Evolutionary conservation across 148 eudicot species (phyloP).

Genomic region (Gaultheria prostrata): DNA sequence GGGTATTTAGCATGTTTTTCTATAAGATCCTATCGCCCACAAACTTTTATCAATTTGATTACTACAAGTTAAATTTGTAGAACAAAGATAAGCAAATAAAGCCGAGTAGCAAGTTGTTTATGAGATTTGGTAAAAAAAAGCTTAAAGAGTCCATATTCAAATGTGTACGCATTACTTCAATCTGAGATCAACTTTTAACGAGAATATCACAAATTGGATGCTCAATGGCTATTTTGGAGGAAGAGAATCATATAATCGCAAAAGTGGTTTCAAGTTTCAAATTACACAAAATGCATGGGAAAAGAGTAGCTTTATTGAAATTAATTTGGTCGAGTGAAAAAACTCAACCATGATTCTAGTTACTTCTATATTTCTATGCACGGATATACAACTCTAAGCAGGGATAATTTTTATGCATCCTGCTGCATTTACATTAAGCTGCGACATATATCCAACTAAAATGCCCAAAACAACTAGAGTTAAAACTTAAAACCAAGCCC

Average conservation of each 20-base stretch:
- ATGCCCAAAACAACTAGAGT: neutral
- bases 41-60: neutral
- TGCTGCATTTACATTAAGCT: neutral
- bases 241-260: neutral
- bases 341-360: neutral
- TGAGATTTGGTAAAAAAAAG: neutral
- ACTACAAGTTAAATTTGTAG: neutral
- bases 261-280: neutral
- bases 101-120: neutral
- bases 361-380: neutral
- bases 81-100: neutral
- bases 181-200: neutral
- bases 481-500: neutral
- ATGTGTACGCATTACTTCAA: neutral
- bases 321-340: neutral
- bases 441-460: neutral
- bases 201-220: neutral
- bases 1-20: too few relatives aligned
- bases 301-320: neutral
- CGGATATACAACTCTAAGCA: neutral
- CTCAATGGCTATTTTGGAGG: neutral
- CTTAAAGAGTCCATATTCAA: neutral
- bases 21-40: neutral
- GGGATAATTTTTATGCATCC: neutral
- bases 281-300: neutral